Evolutionary conservation across 352 stramenopile species (phyloP).

Genomic region (Elongisporangium undulatum): DNA sequence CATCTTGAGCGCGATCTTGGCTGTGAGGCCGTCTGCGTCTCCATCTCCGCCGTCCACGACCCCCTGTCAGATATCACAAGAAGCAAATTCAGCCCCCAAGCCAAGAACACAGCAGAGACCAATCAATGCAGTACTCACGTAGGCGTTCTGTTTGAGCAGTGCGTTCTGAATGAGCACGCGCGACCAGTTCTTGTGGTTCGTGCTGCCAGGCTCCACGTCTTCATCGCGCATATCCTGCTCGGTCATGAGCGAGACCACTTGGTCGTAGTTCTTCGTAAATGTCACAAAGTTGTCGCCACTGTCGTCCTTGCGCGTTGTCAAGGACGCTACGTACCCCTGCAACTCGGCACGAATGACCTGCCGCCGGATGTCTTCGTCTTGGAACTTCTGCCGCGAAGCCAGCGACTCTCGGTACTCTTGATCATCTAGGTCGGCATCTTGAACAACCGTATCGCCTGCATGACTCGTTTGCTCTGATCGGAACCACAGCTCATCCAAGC

Average conservation of each 20-base stretch:
- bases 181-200: slow-evolving; percentile 40
- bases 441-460: not conserved
- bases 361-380: slow-evolving; percentile 26
- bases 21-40: slow-evolving; percentile 26
- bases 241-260: slow-evolving; percentile 67
- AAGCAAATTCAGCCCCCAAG: not conserved
- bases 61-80: slow-evolving; percentile 22
- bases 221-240: slow-evolving; percentile 36
- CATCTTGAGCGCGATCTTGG: slow-evolving; percentile 76
- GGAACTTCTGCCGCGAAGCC: slow-evolving; percentile 6
- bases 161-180: slow-evolving; percentile 55
- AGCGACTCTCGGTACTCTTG: slow-evolving; percentile 20
- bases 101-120: not conserved
- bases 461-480: not conserved
- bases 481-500: not conserved
- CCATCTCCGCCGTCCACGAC: slow-evolving; percentile 14
- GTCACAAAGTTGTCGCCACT: slow-evolving; percentile 41
- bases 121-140: slow-evolving; percentile 23
- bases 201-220: slow-evolving; percentile 4
- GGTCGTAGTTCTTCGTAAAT: slow-evolving; percentile 59
- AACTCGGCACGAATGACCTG: slow-evolving; percentile 38
- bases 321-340: slow-evolving; percentile 34
- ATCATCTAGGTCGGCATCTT: slow-evolving; percentile 9
- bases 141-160: slow-evolving; percentile 63
- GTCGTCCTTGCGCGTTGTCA: slow-evolving; percentile 33